A percentile compares a stretch with the other conserved stretches of the same genome.
Conservation (phyloP, 2,329 filamentous ascomycete genomes). For the Metarhizium humberi region DNA sequence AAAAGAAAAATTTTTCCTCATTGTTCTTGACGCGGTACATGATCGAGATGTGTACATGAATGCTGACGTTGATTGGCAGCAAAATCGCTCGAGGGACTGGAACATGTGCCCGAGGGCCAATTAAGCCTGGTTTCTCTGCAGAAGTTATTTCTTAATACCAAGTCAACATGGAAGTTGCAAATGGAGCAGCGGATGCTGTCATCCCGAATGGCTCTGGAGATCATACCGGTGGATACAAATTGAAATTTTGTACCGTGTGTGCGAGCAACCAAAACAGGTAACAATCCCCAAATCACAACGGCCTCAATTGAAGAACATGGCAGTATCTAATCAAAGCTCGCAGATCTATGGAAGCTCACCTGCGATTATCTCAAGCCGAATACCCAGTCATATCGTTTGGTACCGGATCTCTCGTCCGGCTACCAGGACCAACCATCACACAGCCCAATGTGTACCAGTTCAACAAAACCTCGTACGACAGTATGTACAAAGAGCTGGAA, state of each 20-base stretch:
- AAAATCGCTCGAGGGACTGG: not conserved
- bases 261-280: constrained; percentile 96
- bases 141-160: not conserved
- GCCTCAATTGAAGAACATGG: not conserved
- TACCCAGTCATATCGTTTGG: constrained; percentile 99
- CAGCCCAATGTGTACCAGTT: constrained; percentile 98
- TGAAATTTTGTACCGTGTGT: constrained; percentile 98
- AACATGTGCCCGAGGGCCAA: not conserved
- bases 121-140: not conserved
- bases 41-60: not conserved
- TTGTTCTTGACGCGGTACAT: not conserved
- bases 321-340: constrained; percentile 2
- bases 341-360: constrained; percentile 83
- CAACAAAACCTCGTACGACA: constrained; percentile 91
- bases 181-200: constrained; percentile 25
- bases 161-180: constrained; percentile 30
- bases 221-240: constrained; percentile 60
- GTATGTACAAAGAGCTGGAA: constrained; percentile 87
- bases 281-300: constrained; percentile 13
- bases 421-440: constrained; percentile 82
- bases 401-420: constrained; percentile 85
- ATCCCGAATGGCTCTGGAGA: constrained; percentile 36
- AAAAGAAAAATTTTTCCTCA: too few species aligned
- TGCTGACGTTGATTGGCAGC: not conserved
- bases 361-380: constrained; percentile 73